Percentiles rank a stretch among this genome's conserved stretches.
These are phyloP conservation scores for Candida sakaeoensis DNA, from an alignment of 805 yeast genomes.

Conservation along the genomic window DNA sequence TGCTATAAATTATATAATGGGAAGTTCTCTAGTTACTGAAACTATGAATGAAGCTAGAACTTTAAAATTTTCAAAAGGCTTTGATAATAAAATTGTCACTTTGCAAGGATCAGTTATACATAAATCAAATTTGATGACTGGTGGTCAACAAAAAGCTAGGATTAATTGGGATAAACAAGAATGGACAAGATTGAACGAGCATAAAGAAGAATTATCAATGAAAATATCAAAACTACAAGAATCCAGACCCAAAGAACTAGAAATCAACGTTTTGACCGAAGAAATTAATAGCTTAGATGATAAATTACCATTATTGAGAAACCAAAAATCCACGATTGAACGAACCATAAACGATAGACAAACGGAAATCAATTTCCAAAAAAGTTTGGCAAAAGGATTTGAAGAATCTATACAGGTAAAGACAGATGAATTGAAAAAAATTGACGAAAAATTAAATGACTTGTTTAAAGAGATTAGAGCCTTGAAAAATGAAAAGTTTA, in stretches of 20 bases:
- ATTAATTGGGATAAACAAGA: conserved; percentile 73
- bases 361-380: conserved; percentile 52
- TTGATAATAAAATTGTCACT: conserved; percentile 67
- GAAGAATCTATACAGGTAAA: conserved; percentile 17
- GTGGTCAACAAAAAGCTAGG: conserved; percentile 56
- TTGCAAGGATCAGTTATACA: conserved; percentile 82
- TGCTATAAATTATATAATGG: conserved; percentile 78
- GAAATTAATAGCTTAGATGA: conserved; percentile 39
- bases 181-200: conserved; percentile 47
- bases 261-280: conserved; percentile 54
- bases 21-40: conserved; percentile 77
- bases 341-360: conserved; percentile 43
- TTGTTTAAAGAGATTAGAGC: conserved; percentile 15
- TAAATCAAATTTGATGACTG: conserved; percentile 87
- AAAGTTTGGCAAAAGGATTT: conserved; percentile 18
- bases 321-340: conserved; percentile 40
- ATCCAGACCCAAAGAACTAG: conserved; percentile 50
- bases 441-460: conserved; percentile 20
- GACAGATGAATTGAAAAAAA: conserved; percentile 11
- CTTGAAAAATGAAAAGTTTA: conserved; percentile 46
- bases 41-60: conserved; percentile 61
- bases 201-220: conserved; percentile 48
- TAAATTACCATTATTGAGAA: conserved; percentile 41
- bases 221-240: conserved; percentile 48
- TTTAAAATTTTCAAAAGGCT: conserved; percentile 56